Evolutionary conservation across 2,329 filamentous ascomycete genomes (phyloP).

Genomic region (Clarireedia hainanense): DNA sequence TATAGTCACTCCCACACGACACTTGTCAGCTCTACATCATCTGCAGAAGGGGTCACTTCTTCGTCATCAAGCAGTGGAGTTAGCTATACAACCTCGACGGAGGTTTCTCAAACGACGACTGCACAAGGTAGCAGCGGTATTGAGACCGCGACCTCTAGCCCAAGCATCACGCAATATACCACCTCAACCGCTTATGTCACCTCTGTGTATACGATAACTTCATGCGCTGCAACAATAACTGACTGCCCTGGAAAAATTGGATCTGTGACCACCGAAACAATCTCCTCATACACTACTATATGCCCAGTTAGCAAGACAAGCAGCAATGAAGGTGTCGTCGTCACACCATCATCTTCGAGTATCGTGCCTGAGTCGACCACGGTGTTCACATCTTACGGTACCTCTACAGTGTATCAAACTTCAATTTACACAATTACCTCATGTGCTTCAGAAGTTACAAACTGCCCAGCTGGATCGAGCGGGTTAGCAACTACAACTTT

Average conservation of each 20-base stretch:
- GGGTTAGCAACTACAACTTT: constrained; percentile 35
- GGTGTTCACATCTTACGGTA: constrained; percentile 19
- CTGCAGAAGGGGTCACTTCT: background rate
- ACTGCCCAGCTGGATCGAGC: constrained; percentile 41
- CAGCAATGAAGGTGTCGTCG: constrained; percentile 11
- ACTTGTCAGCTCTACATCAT: background rate
- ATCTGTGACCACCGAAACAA: constrained; percentile 30
- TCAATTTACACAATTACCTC: constrained; percentile 42
- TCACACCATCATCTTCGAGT: background rate
- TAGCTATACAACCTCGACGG: background rate
- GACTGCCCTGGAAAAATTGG: constrained; percentile 40
- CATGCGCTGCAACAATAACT: constrained; percentile 38
- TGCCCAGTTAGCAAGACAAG: constrained; percentile 31
- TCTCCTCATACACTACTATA: constrained; percentile 32
- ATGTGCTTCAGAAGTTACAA: constrained; percentile 37
- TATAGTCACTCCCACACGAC: background rate
- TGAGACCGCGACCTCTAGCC: too few relatives aligned
- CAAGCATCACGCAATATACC: background rate
- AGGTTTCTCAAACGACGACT: background rate
- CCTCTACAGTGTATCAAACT: constrained; percentile 44
- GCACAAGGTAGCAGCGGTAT: background rate
- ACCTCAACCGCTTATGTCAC: constrained; percentile 44
- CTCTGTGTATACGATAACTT: constrained; percentile 41
- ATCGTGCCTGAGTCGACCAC: background rate
- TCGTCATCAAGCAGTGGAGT: background rate